Conservation (phyloP, 169 alveolate genomes). For the Plasmodium vivax region DNA sequence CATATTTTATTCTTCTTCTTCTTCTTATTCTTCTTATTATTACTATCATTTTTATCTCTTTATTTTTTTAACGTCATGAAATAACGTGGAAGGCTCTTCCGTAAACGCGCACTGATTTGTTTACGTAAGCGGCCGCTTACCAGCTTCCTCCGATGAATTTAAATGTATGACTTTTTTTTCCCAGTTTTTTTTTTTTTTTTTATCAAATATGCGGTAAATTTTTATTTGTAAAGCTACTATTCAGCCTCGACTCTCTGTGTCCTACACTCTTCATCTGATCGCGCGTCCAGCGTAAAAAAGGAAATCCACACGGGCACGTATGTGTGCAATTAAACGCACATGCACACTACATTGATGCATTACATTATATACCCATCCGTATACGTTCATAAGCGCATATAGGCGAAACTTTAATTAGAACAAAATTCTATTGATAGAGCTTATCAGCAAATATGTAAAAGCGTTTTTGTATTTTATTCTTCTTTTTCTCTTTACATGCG, state of each 20-base stretch:
- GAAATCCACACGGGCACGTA: not conserved
- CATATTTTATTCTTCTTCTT: not conserved
- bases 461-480: not conserved
- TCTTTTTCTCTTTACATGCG: not conserved
- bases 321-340: not conserved
- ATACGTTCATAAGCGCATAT: not conserved
- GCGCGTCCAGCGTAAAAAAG: not conserved
- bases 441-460: not conserved
- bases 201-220: not conserved
- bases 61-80: not conserved
- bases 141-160: not conserved
- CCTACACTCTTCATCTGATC: not conserved
- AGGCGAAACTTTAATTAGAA: not conserved
- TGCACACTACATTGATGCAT: not conserved
- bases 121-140: not conserved
- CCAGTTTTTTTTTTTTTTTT: not conserved
- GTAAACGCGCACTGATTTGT: not conserved
- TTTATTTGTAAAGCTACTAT: not conserved
- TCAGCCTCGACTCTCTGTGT: not conserved
- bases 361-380: too few relatives aligned
- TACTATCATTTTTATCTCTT: not conserved
- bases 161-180: not conserved
- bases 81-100: not conserved
- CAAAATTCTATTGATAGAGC: not conserved
- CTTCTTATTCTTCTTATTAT: not conserved